These are phyloP conservation scores for Pyrrhoderma lamaoense DNA, from an alignment of 1,284 basidiomycete species.

Conservation along the genomic window DNA sequence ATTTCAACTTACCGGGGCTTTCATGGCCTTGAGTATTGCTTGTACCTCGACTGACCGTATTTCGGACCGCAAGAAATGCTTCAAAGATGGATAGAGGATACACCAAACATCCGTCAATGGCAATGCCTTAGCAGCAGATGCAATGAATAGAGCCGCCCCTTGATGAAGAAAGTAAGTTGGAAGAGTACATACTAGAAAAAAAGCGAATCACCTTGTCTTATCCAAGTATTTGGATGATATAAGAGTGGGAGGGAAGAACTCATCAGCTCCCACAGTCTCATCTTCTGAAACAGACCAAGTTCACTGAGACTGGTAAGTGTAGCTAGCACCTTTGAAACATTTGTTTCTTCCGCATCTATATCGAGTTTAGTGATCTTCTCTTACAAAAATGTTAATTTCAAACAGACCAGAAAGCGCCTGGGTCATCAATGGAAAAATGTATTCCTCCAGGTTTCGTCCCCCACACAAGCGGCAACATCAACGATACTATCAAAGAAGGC, in stretches of 20 bases:
- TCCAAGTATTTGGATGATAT: slow-evolving; percentile 96
- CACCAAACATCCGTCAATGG: slow-evolving; percentile 91
- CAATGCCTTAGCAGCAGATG: slow-evolving; percentile 73
- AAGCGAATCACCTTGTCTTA: slow-evolving; percentile 73
- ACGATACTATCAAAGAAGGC: slow-evolving; percentile 96
- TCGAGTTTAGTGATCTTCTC: slow-evolving; percentile 5
- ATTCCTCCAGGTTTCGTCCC: slow-evolving; percentile 80
- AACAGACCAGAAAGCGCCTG: slow-evolving; percentile 80
- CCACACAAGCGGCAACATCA: slow-evolving; percentile 89
- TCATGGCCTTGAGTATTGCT: slow-evolving; percentile 67
- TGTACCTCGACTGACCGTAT: slow-evolving; percentile 71
- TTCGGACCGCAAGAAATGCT: slow-evolving; percentile 82
- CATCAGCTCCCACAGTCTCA: slow-evolving; percentile 93
- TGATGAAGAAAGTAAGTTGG: not conserved
- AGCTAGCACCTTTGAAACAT: slow-evolving; percentile 81
- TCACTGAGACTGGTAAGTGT: slow-evolving; percentile 84
- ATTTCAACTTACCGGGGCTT: slow-evolving; percentile 58
- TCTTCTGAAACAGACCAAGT: slow-evolving; percentile 81
- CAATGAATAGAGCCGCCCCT: slow-evolving; percentile 85
- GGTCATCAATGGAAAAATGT: slow-evolving; percentile 91
- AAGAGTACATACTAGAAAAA: slow-evolving; percentile 15
- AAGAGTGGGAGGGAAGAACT: slow-evolving; percentile 81
- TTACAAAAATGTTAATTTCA: slow-evolving; percentile 13
- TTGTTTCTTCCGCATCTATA: slow-evolving; percentile 93
- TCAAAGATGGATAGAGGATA: slow-evolving; percentile 86